phyloP scores from a whole-genome alignment of 2,329 filamentous ascomycete genomes.

The Penicillium brasilianum region DNA sequence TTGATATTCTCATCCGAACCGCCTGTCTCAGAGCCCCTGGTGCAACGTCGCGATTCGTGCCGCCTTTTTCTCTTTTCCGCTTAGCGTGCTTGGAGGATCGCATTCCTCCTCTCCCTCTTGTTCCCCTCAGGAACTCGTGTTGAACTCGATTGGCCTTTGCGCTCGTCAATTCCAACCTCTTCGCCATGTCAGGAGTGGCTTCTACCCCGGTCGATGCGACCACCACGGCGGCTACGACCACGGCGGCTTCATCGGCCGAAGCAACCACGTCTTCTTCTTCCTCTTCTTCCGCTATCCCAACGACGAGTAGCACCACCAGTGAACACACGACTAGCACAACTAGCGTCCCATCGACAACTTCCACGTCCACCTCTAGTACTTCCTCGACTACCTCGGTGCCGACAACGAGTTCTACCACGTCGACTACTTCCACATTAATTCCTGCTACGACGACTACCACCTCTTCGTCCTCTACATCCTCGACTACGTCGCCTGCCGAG shows the following conservation, averaged over 20 bases:
- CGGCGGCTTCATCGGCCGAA: conserved; percentile 2
- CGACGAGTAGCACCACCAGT: conserved; percentile 11
- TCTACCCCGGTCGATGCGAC: background rate
- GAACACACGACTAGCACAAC: conserved; percentile 21
- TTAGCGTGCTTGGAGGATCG: conserved; percentile 3
- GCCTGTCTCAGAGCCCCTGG: background rate
- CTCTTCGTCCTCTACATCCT: conserved; percentile 21
- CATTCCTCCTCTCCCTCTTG: background rate
- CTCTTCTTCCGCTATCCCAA: conserved; percentile 7
- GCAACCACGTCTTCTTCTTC: background rate
- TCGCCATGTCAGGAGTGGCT: background rate
- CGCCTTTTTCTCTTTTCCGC: background rate
- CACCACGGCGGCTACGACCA: conserved; percentile 1
- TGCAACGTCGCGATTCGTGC: conserved; percentile 1
- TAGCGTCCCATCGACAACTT: conserved; percentile 12
- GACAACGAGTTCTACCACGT: conserved; percentile 28
- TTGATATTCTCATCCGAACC: conserved; percentile 4
- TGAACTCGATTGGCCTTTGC: background rate
- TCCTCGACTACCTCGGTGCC: conserved; percentile 24
- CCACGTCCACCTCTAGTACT: conserved; percentile 20
- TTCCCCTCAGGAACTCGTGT: background rate
- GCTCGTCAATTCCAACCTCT: conserved; percentile 1
- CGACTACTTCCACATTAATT: conserved; percentile 26
- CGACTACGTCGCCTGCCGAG: conserved; percentile 24
- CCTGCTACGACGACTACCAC: conserved; percentile 23